Evolutionary conservation across 257 asterid species (phyloP).

Genomic region (Penstemon eatonii): DNA sequence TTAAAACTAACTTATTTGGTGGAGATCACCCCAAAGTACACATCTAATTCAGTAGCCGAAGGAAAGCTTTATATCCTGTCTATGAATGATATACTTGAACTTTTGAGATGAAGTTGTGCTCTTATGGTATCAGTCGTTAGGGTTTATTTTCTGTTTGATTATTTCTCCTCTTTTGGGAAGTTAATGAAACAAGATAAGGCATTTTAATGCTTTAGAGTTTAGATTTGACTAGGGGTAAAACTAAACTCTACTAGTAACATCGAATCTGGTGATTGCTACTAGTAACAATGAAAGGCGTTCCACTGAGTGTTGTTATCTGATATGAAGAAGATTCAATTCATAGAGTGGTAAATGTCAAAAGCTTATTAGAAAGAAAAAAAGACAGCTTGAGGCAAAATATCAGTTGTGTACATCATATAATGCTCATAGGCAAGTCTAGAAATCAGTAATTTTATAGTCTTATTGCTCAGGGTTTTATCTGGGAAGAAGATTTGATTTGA

Average conservation of each 20-base stretch:
- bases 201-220: too few relatives aligned
- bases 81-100: neutral
- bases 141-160: too few relatives aligned
- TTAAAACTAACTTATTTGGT: neutral
- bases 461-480: neutral
- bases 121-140: neutral
- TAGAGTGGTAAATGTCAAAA: neutral
- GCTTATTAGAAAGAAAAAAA: neutral
- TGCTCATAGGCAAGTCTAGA: neutral
- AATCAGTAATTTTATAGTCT: neutral
- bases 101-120: neutral
- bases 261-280: conserved; percentile 6
- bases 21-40: neutral
- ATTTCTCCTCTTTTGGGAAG: too few relatives aligned
- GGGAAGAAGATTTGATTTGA: neutral
- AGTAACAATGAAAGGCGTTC: neutral
- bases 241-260: neutral
- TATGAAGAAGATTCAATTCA: neutral
- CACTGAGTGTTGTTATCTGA: neutral
- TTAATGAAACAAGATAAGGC: too few relatives aligned
- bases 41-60: neutral
- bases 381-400: neutral
- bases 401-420: neutral
- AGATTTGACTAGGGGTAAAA: too few relatives aligned
- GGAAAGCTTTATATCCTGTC: neutral